A percentile compares a stretch with the other conserved stretches of the same genome.
Conservation (phyloP, 2,329 filamentous ascomycete genomes). For the Pseudogymnoascus sp. region DNA sequence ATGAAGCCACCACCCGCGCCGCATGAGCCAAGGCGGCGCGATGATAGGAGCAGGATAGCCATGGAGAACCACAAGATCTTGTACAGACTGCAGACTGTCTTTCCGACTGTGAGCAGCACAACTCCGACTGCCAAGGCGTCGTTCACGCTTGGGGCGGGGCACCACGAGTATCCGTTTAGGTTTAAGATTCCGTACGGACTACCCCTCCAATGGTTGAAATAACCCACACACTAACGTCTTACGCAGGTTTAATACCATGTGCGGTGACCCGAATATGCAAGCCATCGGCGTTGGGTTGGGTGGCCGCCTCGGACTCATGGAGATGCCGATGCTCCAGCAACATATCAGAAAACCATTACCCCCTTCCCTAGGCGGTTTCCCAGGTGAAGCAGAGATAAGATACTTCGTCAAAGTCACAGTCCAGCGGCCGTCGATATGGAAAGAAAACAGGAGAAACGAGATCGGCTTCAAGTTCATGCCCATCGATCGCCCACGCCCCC, state of each 20-base stretch:
- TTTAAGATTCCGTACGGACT: slow-evolving; percentile 57
- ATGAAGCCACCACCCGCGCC: slow-evolving; percentile 19
- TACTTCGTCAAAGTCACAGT: slow-evolving; percentile 97
- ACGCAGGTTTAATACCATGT: slow-evolving; percentile 61
- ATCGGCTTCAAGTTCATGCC: slow-evolving; percentile 79
- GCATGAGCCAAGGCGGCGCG: slow-evolving; percentile 15
- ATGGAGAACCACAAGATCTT: slow-evolving; percentile 65
- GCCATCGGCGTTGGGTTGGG: slow-evolving; percentile 48
- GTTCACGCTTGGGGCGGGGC: slow-evolving; percentile 59
- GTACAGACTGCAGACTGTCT: slow-evolving; percentile 68
- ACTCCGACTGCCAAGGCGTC: slow-evolving; percentile 27
- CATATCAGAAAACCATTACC: slow-evolving; percentile 85
- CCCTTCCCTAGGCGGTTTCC: slow-evolving; percentile 81
- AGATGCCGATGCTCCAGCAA: slow-evolving; percentile 51
- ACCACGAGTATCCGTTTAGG: slow-evolving; percentile 69
- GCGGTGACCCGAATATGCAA: slow-evolving; percentile 40
- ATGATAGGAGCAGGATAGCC: slow-evolving; percentile 30
- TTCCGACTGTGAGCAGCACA: slow-evolving; percentile 45
- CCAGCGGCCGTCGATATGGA: slow-evolving; percentile 78
- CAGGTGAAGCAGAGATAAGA: slow-evolving; percentile 78
- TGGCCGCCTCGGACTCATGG: slow-evolving; percentile 55
- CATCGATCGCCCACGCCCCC: slow-evolving; percentile 77
- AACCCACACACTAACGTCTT: slow-evolving; percentile 10
- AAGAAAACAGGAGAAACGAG: slow-evolving; percentile 73
- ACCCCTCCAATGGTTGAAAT: slow-evolving; percentile 12